phyloP scores from a whole-genome alignment of 2,329 filamentous ascomycete species.

The Alternaria atra region DNA sequence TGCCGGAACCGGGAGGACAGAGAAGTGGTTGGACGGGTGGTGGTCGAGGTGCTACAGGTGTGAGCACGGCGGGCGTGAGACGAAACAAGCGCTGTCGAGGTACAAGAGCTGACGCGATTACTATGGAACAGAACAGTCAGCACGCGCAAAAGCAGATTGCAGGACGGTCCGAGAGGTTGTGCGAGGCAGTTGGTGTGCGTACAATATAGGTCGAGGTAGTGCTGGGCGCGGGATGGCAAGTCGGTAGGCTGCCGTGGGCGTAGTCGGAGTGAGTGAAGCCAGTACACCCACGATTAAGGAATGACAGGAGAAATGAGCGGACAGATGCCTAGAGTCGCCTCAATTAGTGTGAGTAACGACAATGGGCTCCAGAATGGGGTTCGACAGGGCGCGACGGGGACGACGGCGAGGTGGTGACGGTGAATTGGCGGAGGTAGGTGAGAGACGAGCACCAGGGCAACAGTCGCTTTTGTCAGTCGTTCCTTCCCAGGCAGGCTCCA shows the following conservation, averaged over 20 bases:
- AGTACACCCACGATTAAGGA: conserved; percentile 52
- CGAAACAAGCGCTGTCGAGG: conserved; percentile 52
- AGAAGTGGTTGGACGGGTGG: conserved; percentile 15
- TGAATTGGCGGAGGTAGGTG: conserved; percentile 32
- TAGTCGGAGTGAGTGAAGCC: conserved; percentile 42
- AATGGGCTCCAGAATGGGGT: conserved; percentile 41
- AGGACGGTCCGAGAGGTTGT: conserved; percentile 15
- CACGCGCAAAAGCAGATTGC: conserved; percentile 40
- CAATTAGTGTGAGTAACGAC: conserved; percentile 41
- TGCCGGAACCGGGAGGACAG: conserved; percentile 16
- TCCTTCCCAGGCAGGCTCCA: conserved; percentile 21
- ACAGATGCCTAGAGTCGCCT: conserved; percentile 48
- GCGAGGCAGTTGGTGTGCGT: conserved; percentile 27
- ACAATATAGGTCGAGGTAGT: conserved; percentile 33
- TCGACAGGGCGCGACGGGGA: conserved; percentile 25
- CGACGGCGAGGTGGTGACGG: conserved; percentile 34
- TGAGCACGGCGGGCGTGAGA: conserved; percentile 45
- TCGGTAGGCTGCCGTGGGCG: conserved; percentile 22
- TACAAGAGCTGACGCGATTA: conserved; percentile 47
- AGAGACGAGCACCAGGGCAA: conserved; percentile 30
- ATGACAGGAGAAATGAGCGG: conserved; percentile 50
- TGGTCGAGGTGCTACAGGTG: conserved; percentile 40
- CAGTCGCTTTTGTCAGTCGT: conserved; percentile 32
- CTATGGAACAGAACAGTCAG: conserved; percentile 42
- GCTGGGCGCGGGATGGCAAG: conserved; percentile 17